These are phyloP conservation scores for Anthracocystis panici-leucophaei DNA, from an alignment of 1,284 basidiomycete species.

Conservation along the genomic window DNA sequence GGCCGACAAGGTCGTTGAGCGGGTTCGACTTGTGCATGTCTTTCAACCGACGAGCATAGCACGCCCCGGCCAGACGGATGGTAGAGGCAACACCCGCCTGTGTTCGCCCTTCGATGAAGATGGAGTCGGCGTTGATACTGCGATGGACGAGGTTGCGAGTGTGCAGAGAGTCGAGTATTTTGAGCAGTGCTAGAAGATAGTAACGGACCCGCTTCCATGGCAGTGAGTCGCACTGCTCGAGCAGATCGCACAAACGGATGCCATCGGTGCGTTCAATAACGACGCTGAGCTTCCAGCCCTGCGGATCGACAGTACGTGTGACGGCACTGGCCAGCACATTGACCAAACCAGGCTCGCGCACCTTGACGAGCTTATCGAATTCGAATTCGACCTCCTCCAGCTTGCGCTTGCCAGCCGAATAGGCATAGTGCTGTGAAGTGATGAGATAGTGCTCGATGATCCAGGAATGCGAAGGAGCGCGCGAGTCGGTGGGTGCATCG, in stretches of 20 bases:
- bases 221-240: constrained; percentile 55
- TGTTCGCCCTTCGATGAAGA: constrained; percentile 42
- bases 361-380: constrained; percentile 52
- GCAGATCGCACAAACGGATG: constrained; percentile 41
- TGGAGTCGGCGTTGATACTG: constrained; percentile 41
- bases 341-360: constrained; percentile 53
- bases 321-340: constrained; percentile 59
- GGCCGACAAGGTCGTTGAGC: constrained; percentile 42
- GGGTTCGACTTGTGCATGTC: constrained; percentile 65
- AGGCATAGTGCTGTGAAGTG: constrained; percentile 56
- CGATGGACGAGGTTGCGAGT: constrained; percentile 60
- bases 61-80: constrained; percentile 45
- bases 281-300: constrained; percentile 57
- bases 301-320: constrained; percentile 36
- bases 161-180: constrained; percentile 62
- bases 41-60: constrained; percentile 54
- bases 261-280: constrained; percentile 47
- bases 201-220: constrained; percentile 57
- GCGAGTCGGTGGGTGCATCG: constrained; percentile 40
- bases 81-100: constrained; percentile 10
- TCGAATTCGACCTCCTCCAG: constrained; percentile 66
- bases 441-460: constrained; percentile 60
- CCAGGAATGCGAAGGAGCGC: constrained; percentile 48
- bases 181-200: constrained; percentile 54
- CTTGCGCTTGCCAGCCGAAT: constrained; percentile 58